A percentile compares a stretch with the other conserved stretches of the same genome.
Evolutionary conservation across 1,284 basidiomycete genomes (phyloP).

Genomic region (Anthracocystis panici-leucophaei): DNA sequence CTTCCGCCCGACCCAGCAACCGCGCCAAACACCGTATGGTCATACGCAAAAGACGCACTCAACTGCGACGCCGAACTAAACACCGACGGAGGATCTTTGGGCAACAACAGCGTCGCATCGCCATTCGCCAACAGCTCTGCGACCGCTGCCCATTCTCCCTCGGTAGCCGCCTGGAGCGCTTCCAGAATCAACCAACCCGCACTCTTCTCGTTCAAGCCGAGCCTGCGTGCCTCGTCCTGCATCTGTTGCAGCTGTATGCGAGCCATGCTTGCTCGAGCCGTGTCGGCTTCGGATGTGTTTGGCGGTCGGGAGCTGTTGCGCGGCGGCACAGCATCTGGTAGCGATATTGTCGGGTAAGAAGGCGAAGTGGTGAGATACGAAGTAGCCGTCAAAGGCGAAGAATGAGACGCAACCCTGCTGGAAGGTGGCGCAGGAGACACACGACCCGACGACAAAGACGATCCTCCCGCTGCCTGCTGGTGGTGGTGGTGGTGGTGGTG

Average conservation of each 20-base stretch:
- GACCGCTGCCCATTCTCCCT: slow-evolving; percentile 79
- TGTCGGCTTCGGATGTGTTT: slow-evolving; percentile 2
- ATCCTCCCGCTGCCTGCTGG: background rate
- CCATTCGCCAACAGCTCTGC: slow-evolving; percentile 77
- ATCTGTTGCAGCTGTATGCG: slow-evolving; percentile 32
- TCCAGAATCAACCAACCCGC: slow-evolving; percentile 72
- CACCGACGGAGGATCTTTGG: slow-evolving; percentile 73
- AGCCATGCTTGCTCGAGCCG: slow-evolving; percentile 7
- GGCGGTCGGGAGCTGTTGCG: background rate
- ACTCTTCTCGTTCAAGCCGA: slow-evolving; percentile 28
- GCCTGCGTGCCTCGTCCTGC: slow-evolving; percentile 22
- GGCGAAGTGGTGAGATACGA: slow-evolving; percentile 25
- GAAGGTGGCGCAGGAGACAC: slow-evolving; percentile 6
- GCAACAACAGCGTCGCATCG: slow-evolving; percentile 81
- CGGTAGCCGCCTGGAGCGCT: slow-evolving; percentile 82
- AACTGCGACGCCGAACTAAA: slow-evolving; percentile 59
- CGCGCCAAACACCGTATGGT: slow-evolving; percentile 77
- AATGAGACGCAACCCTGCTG: background rate
- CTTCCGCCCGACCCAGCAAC: background rate
- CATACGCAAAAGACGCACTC: slow-evolving; percentile 64
- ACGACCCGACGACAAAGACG: background rate
- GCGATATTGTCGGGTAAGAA: slow-evolving; percentile 26
- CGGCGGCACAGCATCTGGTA: slow-evolving; percentile 10
- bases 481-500: slow-evolving; percentile 1
- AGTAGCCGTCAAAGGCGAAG: slow-evolving; percentile 12